These are phyloP conservation scores for Cryptosporidium parvum DNA, from an alignment of 169 alveolate genomes.

Conservation along the genomic window DNA sequence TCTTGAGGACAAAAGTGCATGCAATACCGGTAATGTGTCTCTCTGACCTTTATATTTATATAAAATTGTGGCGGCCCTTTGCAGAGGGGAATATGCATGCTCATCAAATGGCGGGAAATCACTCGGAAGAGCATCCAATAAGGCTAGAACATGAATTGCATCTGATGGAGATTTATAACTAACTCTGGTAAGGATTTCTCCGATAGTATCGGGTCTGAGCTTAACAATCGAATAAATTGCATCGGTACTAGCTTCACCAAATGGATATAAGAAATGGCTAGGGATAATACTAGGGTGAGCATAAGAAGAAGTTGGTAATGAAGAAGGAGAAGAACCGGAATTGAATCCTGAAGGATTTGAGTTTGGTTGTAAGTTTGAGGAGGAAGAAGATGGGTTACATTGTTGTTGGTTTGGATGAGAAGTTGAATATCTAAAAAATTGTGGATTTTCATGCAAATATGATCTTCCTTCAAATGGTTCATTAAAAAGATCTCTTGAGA, in stretches of 20 bases:
- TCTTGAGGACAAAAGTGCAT: constrained; percentile 35
- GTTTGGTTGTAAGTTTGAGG: background rate
- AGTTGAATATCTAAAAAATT: background rate
- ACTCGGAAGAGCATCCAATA: constrained; percentile 54
- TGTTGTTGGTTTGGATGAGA: background rate
- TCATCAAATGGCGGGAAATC: constrained; percentile 49
- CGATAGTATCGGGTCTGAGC: constrained; percentile 73
- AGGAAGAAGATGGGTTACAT: background rate
- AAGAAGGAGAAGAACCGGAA: background rate
- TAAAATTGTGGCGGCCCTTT: constrained; percentile 43
- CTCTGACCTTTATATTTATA: constrained; percentile 44
- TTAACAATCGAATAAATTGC: constrained; percentile 29
- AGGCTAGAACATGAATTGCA: constrained; percentile 16
- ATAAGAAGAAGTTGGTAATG: background rate
- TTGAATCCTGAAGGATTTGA: background rate
- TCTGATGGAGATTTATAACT: constrained; percentile 41
- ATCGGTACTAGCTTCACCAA: constrained; percentile 68
- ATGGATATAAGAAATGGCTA: constrained; percentile 36
- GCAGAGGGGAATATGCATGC: constrained; percentile 61
- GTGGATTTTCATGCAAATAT: background rate
- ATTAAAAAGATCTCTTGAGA: background rate
- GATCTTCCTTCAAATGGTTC: background rate
- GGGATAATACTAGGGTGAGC: background rate
- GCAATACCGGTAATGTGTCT: constrained; percentile 35
- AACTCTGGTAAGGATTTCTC: constrained; percentile 49